Evolutionary conservation across 495 filamentous ascomycete species (phyloP).

Genomic region (Mycothermus thermophilus): DNA sequence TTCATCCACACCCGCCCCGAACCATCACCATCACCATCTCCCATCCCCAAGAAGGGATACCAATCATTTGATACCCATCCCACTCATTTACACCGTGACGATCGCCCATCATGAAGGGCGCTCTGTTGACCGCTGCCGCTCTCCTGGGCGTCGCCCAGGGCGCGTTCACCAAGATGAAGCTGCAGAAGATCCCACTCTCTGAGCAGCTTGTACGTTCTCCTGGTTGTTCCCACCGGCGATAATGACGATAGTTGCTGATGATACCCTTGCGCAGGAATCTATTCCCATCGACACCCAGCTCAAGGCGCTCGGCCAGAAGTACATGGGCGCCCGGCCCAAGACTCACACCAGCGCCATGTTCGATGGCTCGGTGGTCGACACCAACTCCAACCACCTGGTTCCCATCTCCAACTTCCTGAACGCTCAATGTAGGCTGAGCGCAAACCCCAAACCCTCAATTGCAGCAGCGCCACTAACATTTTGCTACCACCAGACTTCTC

Average conservation of each 20-base stretch:
- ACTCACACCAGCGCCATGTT: slow-evolving; percentile 61
- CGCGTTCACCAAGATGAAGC: slow-evolving; percentile 83
- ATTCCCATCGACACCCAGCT: slow-evolving; percentile 72
- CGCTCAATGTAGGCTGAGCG: slow-evolving; percentile 92
- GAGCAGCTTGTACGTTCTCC: slow-evolving; percentile 70
- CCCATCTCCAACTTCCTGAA: slow-evolving; percentile 97
- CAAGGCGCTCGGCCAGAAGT: slow-evolving; percentile 73
- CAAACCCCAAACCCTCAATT: too few species aligned
- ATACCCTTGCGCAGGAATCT: slow-evolving; percentile 46
- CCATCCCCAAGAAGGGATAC: not conserved
- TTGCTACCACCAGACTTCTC: slow-evolving; percentile 98
- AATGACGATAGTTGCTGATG: too few species aligned
- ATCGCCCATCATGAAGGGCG: slow-evolving; percentile 61
- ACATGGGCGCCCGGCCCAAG: slow-evolving; percentile 68
- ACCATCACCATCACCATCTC: not conserved
- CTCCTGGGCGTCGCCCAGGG: slow-evolving; percentile 74
- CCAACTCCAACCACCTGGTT: slow-evolving; percentile 60
- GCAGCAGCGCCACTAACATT: too few species aligned
- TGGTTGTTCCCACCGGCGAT: too few species aligned
- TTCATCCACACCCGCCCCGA: not conserved
- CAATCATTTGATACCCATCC: not conserved
- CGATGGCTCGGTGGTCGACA: slow-evolving; percentile 54
- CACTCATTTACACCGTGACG: too few species aligned
- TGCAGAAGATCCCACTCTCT: slow-evolving; percentile 86
- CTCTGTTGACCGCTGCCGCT: slow-evolving; percentile 59